These are phyloP conservation scores for Melastoma candidum DNA, from an alignment of 441 rosid species.

Conservation along the genomic window DNA sequence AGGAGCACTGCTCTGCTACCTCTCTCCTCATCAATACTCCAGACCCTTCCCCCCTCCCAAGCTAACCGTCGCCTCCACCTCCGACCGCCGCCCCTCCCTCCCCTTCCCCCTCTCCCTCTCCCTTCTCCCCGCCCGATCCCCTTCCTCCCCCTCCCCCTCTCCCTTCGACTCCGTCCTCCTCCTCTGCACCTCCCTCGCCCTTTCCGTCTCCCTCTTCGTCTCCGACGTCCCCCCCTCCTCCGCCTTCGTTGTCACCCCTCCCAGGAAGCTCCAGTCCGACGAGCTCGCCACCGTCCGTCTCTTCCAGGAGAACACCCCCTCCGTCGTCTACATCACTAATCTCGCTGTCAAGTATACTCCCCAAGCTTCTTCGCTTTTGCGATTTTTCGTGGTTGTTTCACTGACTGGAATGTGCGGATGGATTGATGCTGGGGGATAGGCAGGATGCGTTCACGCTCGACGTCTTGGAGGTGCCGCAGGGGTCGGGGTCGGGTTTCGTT, in stretches of 20 bases:
- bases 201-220: conserved; percentile 53
- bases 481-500: conserved; percentile 93
- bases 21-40: conserved; percentile 12
- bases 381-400: background rate
- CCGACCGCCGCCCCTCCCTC: conserved; percentile 13
- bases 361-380: background rate
- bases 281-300: conserved; percentile 91
- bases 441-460: conserved; percentile 95
- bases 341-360: conserved; percentile 60
- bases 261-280: conserved; percentile 70
- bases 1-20: conserved; percentile 24
- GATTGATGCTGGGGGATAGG: conserved; percentile 25
- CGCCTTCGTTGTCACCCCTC: conserved; percentile 66
- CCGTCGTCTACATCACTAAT: conserved; percentile 92
- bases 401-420: background rate
- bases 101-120: conserved; percentile 2
- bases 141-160: conserved; percentile 11
- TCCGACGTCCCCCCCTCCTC: conserved; percentile 50
- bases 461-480: conserved; percentile 94
- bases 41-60: conserved; percentile 29
- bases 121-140: conserved; percentile 2
- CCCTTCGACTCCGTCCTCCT: conserved; percentile 46
- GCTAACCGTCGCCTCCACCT: conserved; percentile 17
- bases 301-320: conserved; percentile 93
- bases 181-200: conserved; percentile 57